Evolutionary conservation across 108 stramenopile genomes (phyloP).

Genomic region (Nannochloropsis salina): DNA sequence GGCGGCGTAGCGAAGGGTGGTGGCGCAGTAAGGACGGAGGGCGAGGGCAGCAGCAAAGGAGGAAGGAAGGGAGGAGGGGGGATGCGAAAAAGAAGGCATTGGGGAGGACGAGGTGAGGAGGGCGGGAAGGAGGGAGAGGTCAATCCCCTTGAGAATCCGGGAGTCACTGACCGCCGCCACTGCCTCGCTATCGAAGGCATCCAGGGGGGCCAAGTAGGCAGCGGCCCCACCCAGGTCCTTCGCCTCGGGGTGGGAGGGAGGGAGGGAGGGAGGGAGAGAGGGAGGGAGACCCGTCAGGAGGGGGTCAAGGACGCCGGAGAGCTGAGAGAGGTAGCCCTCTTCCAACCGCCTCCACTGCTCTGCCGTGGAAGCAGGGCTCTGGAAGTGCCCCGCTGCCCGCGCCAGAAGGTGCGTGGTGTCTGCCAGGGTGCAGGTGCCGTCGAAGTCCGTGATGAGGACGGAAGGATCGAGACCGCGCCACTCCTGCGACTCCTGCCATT

Average conservation of each 20-base stretch:
- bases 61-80: background rate
- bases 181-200: background rate
- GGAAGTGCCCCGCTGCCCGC: background rate
- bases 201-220: background rate
- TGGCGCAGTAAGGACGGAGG: background rate
- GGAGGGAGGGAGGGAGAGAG: background rate
- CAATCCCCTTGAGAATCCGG: background rate
- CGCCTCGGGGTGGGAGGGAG: background rate
- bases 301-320: background rate
- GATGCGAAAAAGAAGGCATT: background rate
- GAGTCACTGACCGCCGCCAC: background rate
- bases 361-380: background rate
- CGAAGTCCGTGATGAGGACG: slow-evolving; percentile 17
- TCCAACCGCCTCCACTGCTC: background rate
- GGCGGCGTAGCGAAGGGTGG: background rate
- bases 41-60: background rate
- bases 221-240: background rate
- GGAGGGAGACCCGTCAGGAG: background rate
- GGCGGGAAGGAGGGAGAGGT: slow-evolving; percentile 1
- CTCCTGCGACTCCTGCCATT: background rate
- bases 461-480: background rate
- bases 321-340: background rate
- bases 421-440: background rate
- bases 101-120: background rate
- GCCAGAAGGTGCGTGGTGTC: background rate